Conservation (phyloP, 345 rosid genomes). For the Hypericum perforatum region DNA sequence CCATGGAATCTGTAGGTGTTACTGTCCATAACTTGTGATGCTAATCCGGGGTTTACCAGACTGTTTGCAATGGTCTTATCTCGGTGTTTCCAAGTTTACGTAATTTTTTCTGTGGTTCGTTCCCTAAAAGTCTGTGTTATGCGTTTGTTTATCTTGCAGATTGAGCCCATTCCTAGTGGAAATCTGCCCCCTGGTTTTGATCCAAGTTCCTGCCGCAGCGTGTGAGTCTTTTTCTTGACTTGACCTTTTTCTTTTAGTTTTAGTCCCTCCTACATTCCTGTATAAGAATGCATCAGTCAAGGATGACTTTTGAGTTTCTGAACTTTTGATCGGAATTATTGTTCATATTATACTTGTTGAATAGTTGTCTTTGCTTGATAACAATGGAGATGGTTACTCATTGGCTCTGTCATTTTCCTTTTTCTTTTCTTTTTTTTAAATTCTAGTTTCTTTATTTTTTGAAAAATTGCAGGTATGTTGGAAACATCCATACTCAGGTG, state of each 20-base stretch:
- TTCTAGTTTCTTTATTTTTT: slow-evolving; percentile 31
- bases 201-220: slow-evolving; percentile 99
- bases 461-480: slow-evolving; percentile 78
- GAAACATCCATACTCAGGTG: slow-evolving; percentile 82
- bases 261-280: background rate
- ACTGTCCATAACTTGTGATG: too few relatives aligned
- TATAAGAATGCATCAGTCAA: too few relatives aligned
- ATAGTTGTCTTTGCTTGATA: slow-evolving; percentile 3
- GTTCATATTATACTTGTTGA: background rate
- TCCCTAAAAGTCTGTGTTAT: slow-evolving; percentile 12
- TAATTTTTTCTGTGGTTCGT: too few relatives aligned
- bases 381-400: slow-evolving; percentile 19
- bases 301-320: background rate
- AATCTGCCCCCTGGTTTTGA: slow-evolving; percentile 99
- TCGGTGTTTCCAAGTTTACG: too few relatives aligned
- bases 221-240: slow-evolving; percentile 76
- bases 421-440: slow-evolving; percentile 18
- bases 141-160: slow-evolving; percentile 55
- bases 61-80: too few relatives aligned
- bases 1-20: too few relatives aligned
- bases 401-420: slow-evolving; percentile 15
- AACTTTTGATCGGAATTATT: too few relatives aligned
- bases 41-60: too few relatives aligned
- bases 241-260: background rate
- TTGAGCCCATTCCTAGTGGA: slow-evolving; percentile 94